Percentiles rank a stretch among this genome's conserved stretches.
Evolutionary conservation across 768 basidiomycete species (phyloP).

Genomic region (Vararia minispora): DNA sequence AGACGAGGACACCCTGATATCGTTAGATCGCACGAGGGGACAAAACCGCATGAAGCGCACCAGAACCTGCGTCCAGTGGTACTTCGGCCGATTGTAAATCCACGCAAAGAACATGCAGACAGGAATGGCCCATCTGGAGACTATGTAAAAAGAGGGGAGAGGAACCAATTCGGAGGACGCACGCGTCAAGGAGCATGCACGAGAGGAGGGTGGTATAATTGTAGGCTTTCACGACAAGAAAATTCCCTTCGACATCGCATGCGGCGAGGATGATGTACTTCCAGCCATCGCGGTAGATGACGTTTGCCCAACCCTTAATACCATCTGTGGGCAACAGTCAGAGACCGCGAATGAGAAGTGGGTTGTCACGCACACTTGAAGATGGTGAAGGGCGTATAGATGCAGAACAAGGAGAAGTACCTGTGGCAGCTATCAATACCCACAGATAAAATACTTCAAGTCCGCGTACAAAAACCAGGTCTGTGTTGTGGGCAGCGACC

Average conservation of each 20-base stretch:
- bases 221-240: conserved; percentile 77
- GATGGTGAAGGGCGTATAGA: conserved; percentile 85
- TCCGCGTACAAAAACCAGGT: conserved; percentile 67
- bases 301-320: conserved; percentile 70
- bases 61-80: conserved; percentile 76
- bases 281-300: conserved; percentile 72
- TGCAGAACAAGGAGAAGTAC: conserved; percentile 63
- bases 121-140: conserved; percentile 73
- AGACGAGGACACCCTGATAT: conserved; percentile 57
- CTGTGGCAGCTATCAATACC: conserved; percentile 25
- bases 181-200: conserved; percentile 90
- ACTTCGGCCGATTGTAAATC: conserved; percentile 69
- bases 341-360: background rate
- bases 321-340: conserved; percentile 40
- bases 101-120: conserved; percentile 77
- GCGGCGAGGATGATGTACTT: conserved; percentile 75
- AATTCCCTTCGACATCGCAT: conserved; percentile 85
- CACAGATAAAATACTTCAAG: background rate
- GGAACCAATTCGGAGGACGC: conserved; percentile 1
- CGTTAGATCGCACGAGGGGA: background rate
- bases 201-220: conserved; percentile 81
- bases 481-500: conserved; percentile 72
- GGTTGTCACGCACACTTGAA: conserved; percentile 53
- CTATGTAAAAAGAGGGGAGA: conserved; percentile 39
- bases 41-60: conserved; percentile 31